A percentile compares a stretch with the other conserved stretches of the same genome.
Conservation (phyloP, 148 eudicot species). For the Chenopodium quinoa region DNA sequence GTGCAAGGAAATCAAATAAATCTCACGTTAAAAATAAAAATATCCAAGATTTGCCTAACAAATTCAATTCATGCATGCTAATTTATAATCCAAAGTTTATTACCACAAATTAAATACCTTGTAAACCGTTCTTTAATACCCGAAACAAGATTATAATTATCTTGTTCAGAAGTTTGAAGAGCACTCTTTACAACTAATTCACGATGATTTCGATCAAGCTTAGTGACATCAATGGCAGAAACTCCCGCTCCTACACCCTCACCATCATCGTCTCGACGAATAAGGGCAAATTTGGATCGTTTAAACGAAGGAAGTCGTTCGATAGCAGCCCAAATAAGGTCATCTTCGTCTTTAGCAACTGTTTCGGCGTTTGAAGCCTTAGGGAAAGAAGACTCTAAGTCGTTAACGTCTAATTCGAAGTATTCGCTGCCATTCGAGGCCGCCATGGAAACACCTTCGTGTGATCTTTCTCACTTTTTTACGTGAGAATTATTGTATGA, state of each 20-base stretch:
- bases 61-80: background rate
- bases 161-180: constrained; percentile 72
- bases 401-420: constrained; percentile 39
- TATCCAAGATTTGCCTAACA: background rate
- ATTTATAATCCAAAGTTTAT: background rate
- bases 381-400: constrained; percentile 26
- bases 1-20: too few relatives aligned
- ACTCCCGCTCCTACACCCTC: constrained; percentile 15
- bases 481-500: background rate
- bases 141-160: constrained; percentile 63
- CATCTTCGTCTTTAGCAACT: constrained; percentile 57
- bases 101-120: constrained; percentile 31
- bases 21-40: too few relatives aligned
- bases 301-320: constrained; percentile 61
- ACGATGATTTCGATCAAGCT: constrained; percentile 51
- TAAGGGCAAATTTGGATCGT: constrained; percentile 47
- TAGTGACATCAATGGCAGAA: constrained; percentile 55
- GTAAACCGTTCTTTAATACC: constrained; percentile 72
- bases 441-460: constrained; percentile 9
- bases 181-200: constrained; percentile 66
- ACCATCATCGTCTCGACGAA: constrained; percentile 33
- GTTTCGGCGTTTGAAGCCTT: constrained; percentile 56
- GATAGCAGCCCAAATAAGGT: constrained; percentile 71
- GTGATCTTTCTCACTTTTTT: background rate
- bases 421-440: constrained; percentile 48